Base-by-base conservation (phyloP, 2,329 filamentous ascomycete genomes). In the Teratosphaeriaceae sp. region DNA sequence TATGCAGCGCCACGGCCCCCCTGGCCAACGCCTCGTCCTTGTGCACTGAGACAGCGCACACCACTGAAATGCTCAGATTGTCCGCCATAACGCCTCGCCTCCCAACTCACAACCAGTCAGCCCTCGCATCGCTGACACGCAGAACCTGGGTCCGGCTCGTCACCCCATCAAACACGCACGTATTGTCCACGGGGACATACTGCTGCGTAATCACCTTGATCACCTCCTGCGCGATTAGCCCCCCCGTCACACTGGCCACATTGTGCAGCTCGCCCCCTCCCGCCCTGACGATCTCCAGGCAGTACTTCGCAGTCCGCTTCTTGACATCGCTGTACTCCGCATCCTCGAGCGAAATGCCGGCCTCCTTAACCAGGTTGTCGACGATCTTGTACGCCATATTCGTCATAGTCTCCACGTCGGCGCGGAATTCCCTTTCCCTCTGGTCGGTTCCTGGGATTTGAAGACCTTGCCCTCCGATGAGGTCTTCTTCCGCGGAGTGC, bases 171-270 rank as follows among this genome's bases (percentile, higher is more conserved):
- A 80, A 82, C 19, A 82, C 60, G 54, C 77, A 80, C 0, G 74
- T 78, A 47, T 81, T 80, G 59, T 82, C 76, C 7, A 82, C 67
- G 1, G 79, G 79, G 9, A 80, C 69, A 57, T 82, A 83, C 63
- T 83, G 79, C 55, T 75, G 72, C n/a, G 79, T 83, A 34, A 90
- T 78, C 64, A 80, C 75, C 62, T 98, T 98, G 69, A 98, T 94
- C 49, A 90, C 79, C 68, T 98, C 92, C 66, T 98, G 94, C n/a
- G 90, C 88, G 37, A 94, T 84, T 71, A 98, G 84, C 2, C 92
- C 94, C 22, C 92, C 94, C 1, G 82, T 84, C 43, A 95, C 69
- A 20, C 89, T 83, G 23, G 89, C 85, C 43, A 94, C 85, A 61
- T 96, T 97, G 69, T 98, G 92, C 46, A 98, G 70, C 64, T 98